Evolutionary conservation across 306 rosid genomes (phyloP), one percentile per base, ranked within the genome.

Genomic region (Prunus kanzakura): DNA sequence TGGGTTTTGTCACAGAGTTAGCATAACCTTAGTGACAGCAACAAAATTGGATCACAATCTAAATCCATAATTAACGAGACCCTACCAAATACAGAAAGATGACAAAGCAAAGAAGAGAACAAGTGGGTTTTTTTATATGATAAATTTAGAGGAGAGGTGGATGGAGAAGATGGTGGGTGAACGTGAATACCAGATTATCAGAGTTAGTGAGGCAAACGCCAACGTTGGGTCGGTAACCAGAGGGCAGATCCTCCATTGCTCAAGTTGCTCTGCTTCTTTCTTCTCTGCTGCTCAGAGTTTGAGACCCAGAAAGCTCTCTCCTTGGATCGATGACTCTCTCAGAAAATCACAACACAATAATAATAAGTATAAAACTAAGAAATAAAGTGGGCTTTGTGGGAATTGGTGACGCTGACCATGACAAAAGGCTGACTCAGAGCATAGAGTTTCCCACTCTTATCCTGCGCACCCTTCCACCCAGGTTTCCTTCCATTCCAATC

Each of bases 211-310:
- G 97, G 83, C 98, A 95, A 78, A 95, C 95, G 57, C 98, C 98
- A 57, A 95, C 96, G 96, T 95, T 95, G 57, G 98, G 98, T 73
- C 97, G 98, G 73, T 95, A 95, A 68, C 98, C 98, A 77, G 84
- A 78, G 12, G 98, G 98, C 27, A 95, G 92, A 87, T 76, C 88
- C 70, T 95, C 97, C 98, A 95, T 63, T 25, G 43, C 43, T 38
- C 43, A 38, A 38, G 7, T 93, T 77, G 79, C 16, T 81, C 51
- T 22, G 52, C 51, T 58, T 30, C 45, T 43, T 29, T 30, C 27
- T 20, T 8, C 46, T 45, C 63, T 54, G 54, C 6, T 25, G 74
- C 62, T 70, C 27, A n/a, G 63, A 73, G 15, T 38, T 62, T 47
- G 73, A 27, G 60, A 25, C 45, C 32, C 8, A 45, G 19, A 49